Evolutionary conservation across 345 rosid species (phyloP), one percentile per base, ranked within the genome.

Genomic region (Raphanus sativus): DNA sequence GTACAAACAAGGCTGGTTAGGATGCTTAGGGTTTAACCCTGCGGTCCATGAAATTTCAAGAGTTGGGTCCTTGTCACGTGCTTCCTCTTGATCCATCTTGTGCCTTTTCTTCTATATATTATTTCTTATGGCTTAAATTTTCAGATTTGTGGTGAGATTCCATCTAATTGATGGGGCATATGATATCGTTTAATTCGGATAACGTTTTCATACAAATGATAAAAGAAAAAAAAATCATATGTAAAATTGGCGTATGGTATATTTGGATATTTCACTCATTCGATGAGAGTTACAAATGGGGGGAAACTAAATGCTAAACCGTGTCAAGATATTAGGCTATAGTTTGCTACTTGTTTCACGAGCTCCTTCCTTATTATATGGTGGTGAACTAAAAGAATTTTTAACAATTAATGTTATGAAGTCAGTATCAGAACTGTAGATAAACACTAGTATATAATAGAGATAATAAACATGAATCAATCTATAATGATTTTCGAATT

Each of bases 11-110:
- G 94, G 99, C 0, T 76, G 91, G 72, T 71, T 95, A 82, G 97
- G 97, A 28, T 95, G 99, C 83, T 76, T 95, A 77, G 96, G 99
- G 77, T 90, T 91, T 84, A 86, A 89, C 76, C 89, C 89, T 12
- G 76, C 87, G 7, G 82, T 86, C 70, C 86, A 83, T 74, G 94
- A 92, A 33, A 75, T 91, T 74, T 82, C 98, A 42, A 86, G 87
- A 75, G 70, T 88, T 83, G 91, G 93, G 84, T 91, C 96, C 32
- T 59, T 88, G 85, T 77, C 93, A 77, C 92, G 89, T 85, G 85
- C 81, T 61, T 85, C 83, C 58, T 80, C 75, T 75, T 36, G 80
- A 83, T 74, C 67, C 3, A 33, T 52, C 52, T 36, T 52, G 42
- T 69, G 2, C 12, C 50, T 76, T 28, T 26, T 52, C 12, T 8